A percentile compares a stretch with the other conserved stretches of the same genome.
These are phyloP conservation scores for Digitaria exilis DNA, from an alignment of 202 grass and related monocot species.

Conservation along the genomic window DNA sequence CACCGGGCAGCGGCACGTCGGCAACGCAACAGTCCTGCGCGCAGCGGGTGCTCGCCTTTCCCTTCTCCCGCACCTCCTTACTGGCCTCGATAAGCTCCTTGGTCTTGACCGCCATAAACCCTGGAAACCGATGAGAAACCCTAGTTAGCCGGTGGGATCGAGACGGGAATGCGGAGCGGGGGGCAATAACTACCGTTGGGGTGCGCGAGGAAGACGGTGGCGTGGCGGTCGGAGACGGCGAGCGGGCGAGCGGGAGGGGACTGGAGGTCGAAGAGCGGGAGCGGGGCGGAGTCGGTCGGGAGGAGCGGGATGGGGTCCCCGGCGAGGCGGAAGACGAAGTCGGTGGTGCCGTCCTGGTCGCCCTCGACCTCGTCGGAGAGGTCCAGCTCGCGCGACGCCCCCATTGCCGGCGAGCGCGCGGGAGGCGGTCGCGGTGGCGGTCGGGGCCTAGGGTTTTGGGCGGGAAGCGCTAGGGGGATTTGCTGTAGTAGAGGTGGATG, in stretches of 20 bases:
- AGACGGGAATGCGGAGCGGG: slow-evolving; percentile 1
- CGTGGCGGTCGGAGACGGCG: slow-evolving; percentile 57
- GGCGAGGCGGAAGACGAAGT: slow-evolving; percentile 76
- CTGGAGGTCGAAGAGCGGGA: slow-evolving; percentile 58
- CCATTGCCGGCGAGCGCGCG: slow-evolving; percentile 29
- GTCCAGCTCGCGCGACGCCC: slow-evolving; percentile 47
- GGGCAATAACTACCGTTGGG: slow-evolving; percentile 44
- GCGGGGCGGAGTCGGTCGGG: slow-evolving; percentile 27
- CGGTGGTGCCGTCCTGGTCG: slow-evolving; percentile 55
- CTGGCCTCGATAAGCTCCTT: slow-evolving; percentile 69
- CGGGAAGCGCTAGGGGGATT: slow-evolving; percentile 22
- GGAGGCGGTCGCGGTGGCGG: too few relatives aligned
- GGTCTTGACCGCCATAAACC: slow-evolving; percentile 79
- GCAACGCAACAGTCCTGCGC: slow-evolving; percentile 64
- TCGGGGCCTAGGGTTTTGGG: slow-evolving; percentile 46
- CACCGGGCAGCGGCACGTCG: slow-evolving; percentile 65
- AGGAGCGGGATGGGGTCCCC: slow-evolving; percentile 75
- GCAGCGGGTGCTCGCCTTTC: slow-evolving; percentile 68
- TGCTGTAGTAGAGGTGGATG: background rate
- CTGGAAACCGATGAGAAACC: slow-evolving; percentile 49
- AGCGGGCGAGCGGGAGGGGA: slow-evolving; percentile 60
- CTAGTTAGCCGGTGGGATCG: slow-evolving; percentile 23
- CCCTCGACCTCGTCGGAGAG: slow-evolving; percentile 76
- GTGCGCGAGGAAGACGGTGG: slow-evolving; percentile 64
- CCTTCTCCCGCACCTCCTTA: slow-evolving; percentile 73